Evolutionary conservation across 257 asterid genomes (phyloP).

Genomic region (Salvia splendens): DNA sequence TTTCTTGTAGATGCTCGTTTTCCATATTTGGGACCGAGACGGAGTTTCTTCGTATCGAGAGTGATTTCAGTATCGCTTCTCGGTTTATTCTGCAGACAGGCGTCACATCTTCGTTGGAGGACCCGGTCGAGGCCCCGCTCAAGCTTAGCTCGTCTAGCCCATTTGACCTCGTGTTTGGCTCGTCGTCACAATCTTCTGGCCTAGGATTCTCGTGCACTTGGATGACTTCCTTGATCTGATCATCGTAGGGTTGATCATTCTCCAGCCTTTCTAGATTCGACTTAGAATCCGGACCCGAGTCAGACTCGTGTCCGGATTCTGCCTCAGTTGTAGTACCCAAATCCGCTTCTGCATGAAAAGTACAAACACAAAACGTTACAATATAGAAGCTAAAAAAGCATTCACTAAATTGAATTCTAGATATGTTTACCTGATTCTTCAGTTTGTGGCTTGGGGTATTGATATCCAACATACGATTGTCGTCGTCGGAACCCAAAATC

Average conservation of each 20-base stretch:
- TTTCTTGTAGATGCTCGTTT: slow-evolving; percentile 14
- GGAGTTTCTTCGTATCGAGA: slow-evolving; percentile 48
- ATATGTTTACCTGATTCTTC: slow-evolving; percentile 38
- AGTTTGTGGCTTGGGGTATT: slow-evolving; percentile 26
- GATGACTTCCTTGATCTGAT: slow-evolving; percentile 45
- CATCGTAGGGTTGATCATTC: slow-evolving; percentile 21
- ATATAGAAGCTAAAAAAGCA: background rate
- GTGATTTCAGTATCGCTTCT: slow-evolving; percentile 70
- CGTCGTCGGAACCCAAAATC: slow-evolving; percentile 35
- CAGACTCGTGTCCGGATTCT: slow-evolving; percentile 29
- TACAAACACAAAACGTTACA: background rate
- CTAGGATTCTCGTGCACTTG: slow-evolving; percentile 33
- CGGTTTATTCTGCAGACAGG: slow-evolving; percentile 50
- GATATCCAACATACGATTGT: slow-evolving; percentile 16
- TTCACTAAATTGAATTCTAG: background rate
- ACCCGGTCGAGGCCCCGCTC: slow-evolving; percentile 35
- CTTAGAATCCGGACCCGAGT: slow-evolving; percentile 29
- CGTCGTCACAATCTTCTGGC: background rate
- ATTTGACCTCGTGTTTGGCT: slow-evolving; percentile 35
- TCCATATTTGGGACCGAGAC: background rate
- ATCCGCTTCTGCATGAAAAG: slow-evolving; percentile 39
- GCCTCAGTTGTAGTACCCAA: slow-evolving; percentile 38
- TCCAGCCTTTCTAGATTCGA: slow-evolving; percentile 28
- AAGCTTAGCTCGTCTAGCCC: slow-evolving; percentile 24
- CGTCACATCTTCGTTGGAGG: slow-evolving; percentile 60